Base-by-base conservation (phyloP, 2,329 filamentous ascomycete genomes). In the Cytospora chrysosperma region DNA sequence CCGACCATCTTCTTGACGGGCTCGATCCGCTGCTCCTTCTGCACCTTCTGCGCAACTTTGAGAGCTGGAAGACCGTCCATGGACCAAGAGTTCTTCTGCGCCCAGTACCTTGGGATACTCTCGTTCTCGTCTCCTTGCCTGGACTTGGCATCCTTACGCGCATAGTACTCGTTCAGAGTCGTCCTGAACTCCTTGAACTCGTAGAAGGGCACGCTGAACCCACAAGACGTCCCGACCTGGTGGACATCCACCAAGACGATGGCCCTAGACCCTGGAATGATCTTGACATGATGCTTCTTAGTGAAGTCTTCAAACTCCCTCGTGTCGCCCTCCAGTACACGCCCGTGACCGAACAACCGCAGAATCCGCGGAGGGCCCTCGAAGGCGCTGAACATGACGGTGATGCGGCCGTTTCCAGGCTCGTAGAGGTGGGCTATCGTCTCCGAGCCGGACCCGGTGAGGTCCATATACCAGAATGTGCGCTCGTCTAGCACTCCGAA, bases 361-460 rank as follows among this genome's bases (percentile, higher is more conserved):
- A 78, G 62, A 59, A 79, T 79, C 47, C 74, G 72, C 1, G 77
- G 73, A 13, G 75, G 70, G 0, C 76, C 75, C 30, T 77, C 74
- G 56, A 79, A 78, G 2, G 76, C 74, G 34, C 63, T 88, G 76
- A 93, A 92, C 82, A 92, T 87, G 71, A 93, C 76, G 7, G 89
- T 92, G 21, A 90, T 82, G 19, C 91, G 84, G 32, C 87, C 88
- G 70, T 93, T 93, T 7, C 70, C 71, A 0, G 72, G 73, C 71
- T 94, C 90, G 72, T 91, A 88, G 13, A 91, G 75, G 70, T 93
- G 90, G 5, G 85, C 81, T 65, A 93, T 88, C 3, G 90, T 93
- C 77, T 94, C 91, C 70, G 82, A 87, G 27, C 90, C 90, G 34
- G 87, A 90, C 32, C 90, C 91, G 1, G 88, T 92, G 65, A 87